Evolutionary conservation across 306 rosid genomes (phyloP), one percentile per base, ranked within the genome.

Genomic region (Macrotyloma uniflorum): DNA sequence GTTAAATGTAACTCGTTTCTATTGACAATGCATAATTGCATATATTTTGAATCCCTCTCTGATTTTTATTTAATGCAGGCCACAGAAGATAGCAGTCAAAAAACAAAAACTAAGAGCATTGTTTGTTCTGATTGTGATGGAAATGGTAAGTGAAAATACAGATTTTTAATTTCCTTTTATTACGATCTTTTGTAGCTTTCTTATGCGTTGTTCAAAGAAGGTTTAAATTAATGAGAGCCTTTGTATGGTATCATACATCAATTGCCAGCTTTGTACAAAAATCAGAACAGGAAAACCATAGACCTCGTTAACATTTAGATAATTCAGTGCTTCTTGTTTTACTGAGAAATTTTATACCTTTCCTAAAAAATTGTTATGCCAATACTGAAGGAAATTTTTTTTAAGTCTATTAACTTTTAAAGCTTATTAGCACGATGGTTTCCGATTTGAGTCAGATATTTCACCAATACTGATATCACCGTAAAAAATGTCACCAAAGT

Each of bases 91-190:
- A 82, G 72, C 10, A 83, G 15, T 42, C 87, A 10, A 78, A 53
- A 32, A 61, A 64, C 84, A 84, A 93, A 90, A 80, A 0, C 14
- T 35, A 90, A 7, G 64, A 90, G 84, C 93, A 68, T 96, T 71
- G 85, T 93, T 54, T 96, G 99, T 83, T 1, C 91, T 58, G 76
- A 80, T 1, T 93, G 99, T 81, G 92, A 93, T 0, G 99, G 98
- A 90, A 96, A 96, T 75, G 99, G 99, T 96, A 78, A 74, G 94
- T 79, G 36, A 75, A 51, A 65, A 51, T 19, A 43, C n/a, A 23
- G 65, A 11, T 20, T 70, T 30, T 62, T 26, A 70, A 20, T 79
- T 63, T 33, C 65, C 57, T 45, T 51, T 40, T 74, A 14, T 70
- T 70, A 18, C 51, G 5, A 24, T 38, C 51, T 58, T 61, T 32